These are phyloP conservation scores for Actinomortierella wolfii DNA, from an alignment of 371 early-diverging fungal species.

Conservation along the genomic window DNA sequence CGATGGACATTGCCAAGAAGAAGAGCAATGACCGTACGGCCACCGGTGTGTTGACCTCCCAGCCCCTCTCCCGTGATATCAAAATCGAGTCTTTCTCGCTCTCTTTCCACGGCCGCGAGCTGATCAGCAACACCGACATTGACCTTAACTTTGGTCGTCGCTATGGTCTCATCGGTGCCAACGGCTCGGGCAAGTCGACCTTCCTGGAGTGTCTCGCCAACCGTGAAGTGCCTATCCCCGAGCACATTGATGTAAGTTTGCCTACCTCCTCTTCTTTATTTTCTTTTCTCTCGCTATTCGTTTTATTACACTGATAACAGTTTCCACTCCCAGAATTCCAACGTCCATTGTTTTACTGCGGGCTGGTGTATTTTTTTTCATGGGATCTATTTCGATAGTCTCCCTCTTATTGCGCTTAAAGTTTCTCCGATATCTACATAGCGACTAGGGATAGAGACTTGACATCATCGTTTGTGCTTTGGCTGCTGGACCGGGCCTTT, in stretches of 20 bases:
- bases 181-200: constrained; percentile 99
- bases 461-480: too few relatives aligned
- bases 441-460: too few relatives aligned
- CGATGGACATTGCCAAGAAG: constrained; percentile 46
- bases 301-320: too few relatives aligned
- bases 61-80: constrained; percentile 91
- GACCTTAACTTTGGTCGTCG: constrained; percentile 98
- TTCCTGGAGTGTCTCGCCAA: constrained; percentile 93
- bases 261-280: background rate
- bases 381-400: background rate
- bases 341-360: background rate
- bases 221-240: constrained; percentile 95
- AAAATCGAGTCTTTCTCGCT: constrained; percentile 95
- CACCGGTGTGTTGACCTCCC: constrained; percentile 94
- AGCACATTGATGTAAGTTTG: constrained; percentile 88
- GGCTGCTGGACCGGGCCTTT: too few relatives aligned
- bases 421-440: too few relatives aligned
- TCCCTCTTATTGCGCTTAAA: background rate
- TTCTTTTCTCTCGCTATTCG: background rate
- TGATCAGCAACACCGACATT: constrained; percentile 92
- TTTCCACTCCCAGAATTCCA: background rate
- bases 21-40: constrained; percentile 75
- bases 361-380: constrained; percentile 1
- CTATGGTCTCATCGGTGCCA: constrained; percentile 96
- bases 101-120: constrained; percentile 89